phyloP scores from a whole-genome alignment of 345 rosid species.

The Eucalyptus regnans region DNA sequence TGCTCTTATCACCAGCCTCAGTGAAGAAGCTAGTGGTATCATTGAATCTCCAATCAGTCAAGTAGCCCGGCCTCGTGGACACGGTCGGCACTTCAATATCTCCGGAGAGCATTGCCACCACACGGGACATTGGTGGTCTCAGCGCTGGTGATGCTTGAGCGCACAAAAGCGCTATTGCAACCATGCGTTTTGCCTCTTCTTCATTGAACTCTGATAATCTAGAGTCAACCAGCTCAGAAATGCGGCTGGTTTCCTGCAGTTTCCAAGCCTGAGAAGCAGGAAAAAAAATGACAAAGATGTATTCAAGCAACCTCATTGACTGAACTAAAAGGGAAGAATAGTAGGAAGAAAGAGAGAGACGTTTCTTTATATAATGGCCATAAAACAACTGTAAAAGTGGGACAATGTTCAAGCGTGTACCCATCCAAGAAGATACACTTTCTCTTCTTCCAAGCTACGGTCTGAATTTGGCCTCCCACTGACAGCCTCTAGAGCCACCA shows the following conservation, averaged over 20 bases:
- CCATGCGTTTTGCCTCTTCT: slow-evolving; percentile 36
- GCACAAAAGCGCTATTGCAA: slow-evolving; percentile 51
- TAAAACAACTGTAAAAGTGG: not conserved
- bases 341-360: not conserved
- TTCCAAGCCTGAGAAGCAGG: slow-evolving; percentile 42
- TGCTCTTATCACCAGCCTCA: not conserved
- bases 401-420: not conserved
- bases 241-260: slow-evolving; percentile 26
- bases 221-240: slow-evolving; percentile 28
- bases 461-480: slow-evolving; percentile 62
- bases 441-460: slow-evolving; percentile 22
- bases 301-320: not conserved
- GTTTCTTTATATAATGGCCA: not conserved
- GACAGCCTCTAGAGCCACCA: slow-evolving; percentile 44
- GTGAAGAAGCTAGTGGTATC: slow-evolving; percentile 19
- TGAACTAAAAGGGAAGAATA: not conserved
- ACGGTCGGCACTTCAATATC: slow-evolving; percentile 46
- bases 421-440: slow-evolving; percentile 62
- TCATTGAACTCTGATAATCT: slow-evolving; percentile 13
- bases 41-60: slow-evolving; percentile 42
- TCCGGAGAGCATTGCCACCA: slow-evolving; percentile 53
- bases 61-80: slow-evolving; percentile 33
- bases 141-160: slow-evolving; percentile 41
- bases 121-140: slow-evolving; percentile 61
- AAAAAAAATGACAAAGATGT: not conserved